Evolutionary conservation across 1,284 basidiomycete species (phyloP).

Genomic region (Malassezia globosa): DNA sequence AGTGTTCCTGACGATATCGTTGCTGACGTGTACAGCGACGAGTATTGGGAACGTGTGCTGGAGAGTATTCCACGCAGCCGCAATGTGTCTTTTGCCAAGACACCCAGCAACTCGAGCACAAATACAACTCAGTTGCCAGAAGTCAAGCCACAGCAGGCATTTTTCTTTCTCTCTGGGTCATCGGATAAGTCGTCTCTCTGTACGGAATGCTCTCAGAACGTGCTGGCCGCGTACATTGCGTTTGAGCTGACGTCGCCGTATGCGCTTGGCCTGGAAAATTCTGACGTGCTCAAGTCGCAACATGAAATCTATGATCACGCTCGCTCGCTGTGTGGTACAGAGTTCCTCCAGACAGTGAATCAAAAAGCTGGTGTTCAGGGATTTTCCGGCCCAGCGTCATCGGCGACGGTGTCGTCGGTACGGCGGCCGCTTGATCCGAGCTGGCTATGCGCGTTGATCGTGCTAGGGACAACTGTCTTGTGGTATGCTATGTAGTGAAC

Average conservation of each 20-base stretch:
- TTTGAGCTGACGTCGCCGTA: slow-evolving; percentile 27
- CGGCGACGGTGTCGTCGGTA: too few species aligned
- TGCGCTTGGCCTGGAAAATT: slow-evolving; percentile 22
- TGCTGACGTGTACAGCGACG: slow-evolving; percentile 4
- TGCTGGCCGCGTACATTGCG: slow-evolving; percentile 25
- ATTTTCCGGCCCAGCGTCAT: slow-evolving; percentile 5
- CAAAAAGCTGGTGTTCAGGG: slow-evolving; percentile 3
- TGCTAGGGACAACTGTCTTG: too few species aligned
- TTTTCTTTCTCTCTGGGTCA: slow-evolving; percentile 23
- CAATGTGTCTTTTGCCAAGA: not conserved
- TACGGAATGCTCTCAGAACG: slow-evolving; percentile 19
- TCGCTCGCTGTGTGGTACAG: slow-evolving; percentile 16
- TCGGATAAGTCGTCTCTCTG: slow-evolving; percentile 18
- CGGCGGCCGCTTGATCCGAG: too few species aligned
- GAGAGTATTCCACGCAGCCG: slow-evolving; percentile 2
- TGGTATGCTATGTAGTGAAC: not conserved
- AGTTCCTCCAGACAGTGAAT: slow-evolving; percentile 16
- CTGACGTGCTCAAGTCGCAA: slow-evolving; percentile 19
- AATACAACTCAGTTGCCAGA: not conserved
- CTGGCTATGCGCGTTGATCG: not conserved
- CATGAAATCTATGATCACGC: slow-evolving; percentile 18
- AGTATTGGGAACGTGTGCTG: slow-evolving; percentile 6
- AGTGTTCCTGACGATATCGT: not conserved
- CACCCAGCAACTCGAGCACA: not conserved
- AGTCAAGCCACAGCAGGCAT: slow-evolving; percentile 18